Base-by-base conservation (phyloP, 2,329 filamentous ascomycete species). In the Alternaria ventricosa region DNA sequence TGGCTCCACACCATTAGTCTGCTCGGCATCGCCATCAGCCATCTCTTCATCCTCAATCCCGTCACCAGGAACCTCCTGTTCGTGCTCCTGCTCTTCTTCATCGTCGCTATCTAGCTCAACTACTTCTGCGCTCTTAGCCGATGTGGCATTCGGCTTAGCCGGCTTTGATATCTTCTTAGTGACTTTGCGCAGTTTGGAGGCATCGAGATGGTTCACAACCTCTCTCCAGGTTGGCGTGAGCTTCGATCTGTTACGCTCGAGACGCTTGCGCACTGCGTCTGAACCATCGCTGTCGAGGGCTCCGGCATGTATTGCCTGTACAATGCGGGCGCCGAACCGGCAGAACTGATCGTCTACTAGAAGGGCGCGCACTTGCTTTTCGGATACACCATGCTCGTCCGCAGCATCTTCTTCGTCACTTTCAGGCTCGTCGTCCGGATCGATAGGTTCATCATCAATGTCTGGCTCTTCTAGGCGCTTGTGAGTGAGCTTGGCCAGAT, bases 181-280 rank as follows among this genome's bases (percentile, higher is more conserved):
- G 36, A 82, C 80, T 46, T 76, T 78, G 61, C 80, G 67, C 55
- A 84, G 83, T 69, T 85, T 84, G 46, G 87, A 79, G 73, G 64
- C 64, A 72, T 97, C 94, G 5, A 98, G 84, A 78, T 91, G 96
- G 9, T 88, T 87, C 5, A 97, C 83, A 7, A 97, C 89, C 72
- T 96, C 93, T 74, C 91, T 92, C 84, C 92, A 96, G 77, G 96
- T 97, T 49, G 87, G 84, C 3, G 96, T 96, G 4, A 99, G 86
- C 75, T 88, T 89, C n/a, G 83, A 84, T 75, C 91, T 91, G 80
- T 99, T 97, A 68, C 92, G 87, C 72, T 91, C 85, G 22, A 99
- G 84, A 20, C 94, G 87, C 71, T 88, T 87, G 66, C 88, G 87
- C 36, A 97, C 85, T 27, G 86, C 81, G 11, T 86, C 81, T 7